Conservation (phyloP, 2,329 filamentous ascomycete species). For the Cyphellophora europaea region DNA sequence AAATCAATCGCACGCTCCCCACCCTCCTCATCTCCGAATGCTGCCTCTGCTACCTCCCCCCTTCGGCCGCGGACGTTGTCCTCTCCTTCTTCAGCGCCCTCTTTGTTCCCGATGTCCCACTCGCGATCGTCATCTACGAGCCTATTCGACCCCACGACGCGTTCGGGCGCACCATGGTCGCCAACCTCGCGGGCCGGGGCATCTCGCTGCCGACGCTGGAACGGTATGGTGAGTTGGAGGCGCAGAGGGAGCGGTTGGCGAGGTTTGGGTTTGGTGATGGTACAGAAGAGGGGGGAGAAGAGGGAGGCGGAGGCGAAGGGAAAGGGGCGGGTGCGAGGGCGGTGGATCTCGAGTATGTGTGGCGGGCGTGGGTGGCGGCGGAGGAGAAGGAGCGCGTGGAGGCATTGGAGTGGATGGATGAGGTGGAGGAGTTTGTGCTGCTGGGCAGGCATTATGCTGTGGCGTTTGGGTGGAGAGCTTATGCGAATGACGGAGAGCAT, state of each 20-base stretch:
- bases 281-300: background rate
- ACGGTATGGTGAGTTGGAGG: conserved; percentile 56
- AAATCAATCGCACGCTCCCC: conserved; percentile 51
- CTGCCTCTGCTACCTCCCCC: conserved; percentile 80
- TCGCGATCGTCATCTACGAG: conserved; percentile 73
- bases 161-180: conserved; percentile 86
- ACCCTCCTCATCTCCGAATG: conserved; percentile 90
- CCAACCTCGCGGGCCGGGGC: conserved; percentile 71
- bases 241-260: conserved; percentile 59
- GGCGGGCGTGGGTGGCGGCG: conserved; percentile 61
- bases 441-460: conserved; percentile 84
- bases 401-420: conserved; percentile 76
- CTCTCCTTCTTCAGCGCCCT: conserved; percentile 56
- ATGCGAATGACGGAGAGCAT: too few species aligned
- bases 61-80: conserved; percentile 53
- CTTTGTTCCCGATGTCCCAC: conserved; percentile 32
- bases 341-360: conserved; percentile 59
- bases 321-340: conserved; percentile 40
- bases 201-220: conserved; percentile 79
- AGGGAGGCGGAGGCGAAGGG: conserved; percentile 23
- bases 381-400: conserved; percentile 74
- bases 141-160: conserved; percentile 74
- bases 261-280: conserved; percentile 53
- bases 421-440: conserved; percentile 88
- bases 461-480: conserved; percentile 83